phyloP scores from a whole-genome alignment of 768 basidiomycete genomes.

The Podaxis sp. region DNA sequence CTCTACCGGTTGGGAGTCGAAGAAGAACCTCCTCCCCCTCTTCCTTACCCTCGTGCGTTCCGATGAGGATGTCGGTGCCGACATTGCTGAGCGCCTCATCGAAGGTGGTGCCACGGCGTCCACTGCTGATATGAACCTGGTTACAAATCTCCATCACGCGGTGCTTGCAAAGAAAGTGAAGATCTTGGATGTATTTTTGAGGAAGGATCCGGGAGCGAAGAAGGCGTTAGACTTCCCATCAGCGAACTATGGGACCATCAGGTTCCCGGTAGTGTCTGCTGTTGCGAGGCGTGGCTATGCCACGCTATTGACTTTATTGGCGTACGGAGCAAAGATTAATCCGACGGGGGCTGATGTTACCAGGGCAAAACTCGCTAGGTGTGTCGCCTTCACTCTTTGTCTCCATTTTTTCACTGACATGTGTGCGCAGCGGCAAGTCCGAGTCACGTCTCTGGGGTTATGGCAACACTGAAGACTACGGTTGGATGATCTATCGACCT shows the following conservation, averaged over 20 bases:
- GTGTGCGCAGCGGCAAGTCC: slow-evolving; percentile 18
- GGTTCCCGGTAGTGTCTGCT: slow-evolving; percentile 39
- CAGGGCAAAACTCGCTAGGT: slow-evolving; percentile 34
- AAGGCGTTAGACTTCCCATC: slow-evolving; percentile 40
- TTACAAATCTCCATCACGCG: slow-evolving; percentile 42
- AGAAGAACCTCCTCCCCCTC: slow-evolving; percentile 35
- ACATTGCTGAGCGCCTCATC: slow-evolving; percentile 40
- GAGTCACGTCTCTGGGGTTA: slow-evolving; percentile 23
- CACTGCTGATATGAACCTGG: slow-evolving; percentile 31
- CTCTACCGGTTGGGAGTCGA: slow-evolving; percentile 21
- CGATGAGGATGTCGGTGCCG: slow-evolving; percentile 40
- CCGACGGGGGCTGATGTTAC: slow-evolving; percentile 36
- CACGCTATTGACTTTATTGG: slow-evolving; percentile 36
- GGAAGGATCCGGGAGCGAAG: slow-evolving; percentile 39
- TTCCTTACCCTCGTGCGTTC: slow-evolving; percentile 38
- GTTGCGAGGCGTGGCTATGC: slow-evolving; percentile 33
- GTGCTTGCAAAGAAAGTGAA: slow-evolving; percentile 35
- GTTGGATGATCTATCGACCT: slow-evolving; percentile 30
- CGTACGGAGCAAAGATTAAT: slow-evolving; percentile 39
- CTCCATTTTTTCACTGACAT: neutral
- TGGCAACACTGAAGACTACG: slow-evolving; percentile 23
- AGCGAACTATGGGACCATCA: slow-evolving; percentile 24
- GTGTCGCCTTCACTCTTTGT: slow-evolving; percentile 14
- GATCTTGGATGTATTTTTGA: slow-evolving; percentile 40
- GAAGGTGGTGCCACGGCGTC: slow-evolving; percentile 41